phyloP scores from a whole-genome alignment of 2,329 filamentous ascomycete species.

The Fusarium sulawesiense region DNA sequence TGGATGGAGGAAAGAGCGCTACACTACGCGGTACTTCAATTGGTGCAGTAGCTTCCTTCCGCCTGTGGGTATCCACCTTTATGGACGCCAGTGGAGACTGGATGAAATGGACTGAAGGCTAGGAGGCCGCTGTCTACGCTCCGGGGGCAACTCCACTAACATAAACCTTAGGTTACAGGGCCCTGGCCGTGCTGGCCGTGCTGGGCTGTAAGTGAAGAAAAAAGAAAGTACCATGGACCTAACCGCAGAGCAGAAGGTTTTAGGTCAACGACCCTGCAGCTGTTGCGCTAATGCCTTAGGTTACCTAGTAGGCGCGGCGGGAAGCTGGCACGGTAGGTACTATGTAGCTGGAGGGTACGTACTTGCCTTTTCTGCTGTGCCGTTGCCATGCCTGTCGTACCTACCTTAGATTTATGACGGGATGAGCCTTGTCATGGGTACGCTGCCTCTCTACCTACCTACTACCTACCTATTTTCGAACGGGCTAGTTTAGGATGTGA shows the following conservation, averaged over 20 bases:
- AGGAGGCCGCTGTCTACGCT: constrained; percentile 15
- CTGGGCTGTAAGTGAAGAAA: not conserved
- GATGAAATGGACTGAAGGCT: not conserved
- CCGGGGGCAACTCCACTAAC: constrained; percentile 14
- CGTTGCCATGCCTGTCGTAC: constrained; percentile 1
- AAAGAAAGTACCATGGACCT: not conserved
- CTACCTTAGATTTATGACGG: constrained; percentile 1
- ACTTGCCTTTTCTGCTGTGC: constrained; percentile 13
- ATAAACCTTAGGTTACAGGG: constrained; percentile 15
- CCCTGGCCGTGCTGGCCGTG: constrained; percentile 6
- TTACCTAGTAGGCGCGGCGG: not conserved
- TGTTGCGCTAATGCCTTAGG: not conserved
- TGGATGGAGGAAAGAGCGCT: not conserved
- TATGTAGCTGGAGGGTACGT: too few relatives aligned
- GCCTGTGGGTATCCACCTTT: constrained; percentile 28
- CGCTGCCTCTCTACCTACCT: not conserved
- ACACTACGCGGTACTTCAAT: constrained; percentile 1
- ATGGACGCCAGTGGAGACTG: constrained; percentile 16
- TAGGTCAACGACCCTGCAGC: constrained; percentile 5
- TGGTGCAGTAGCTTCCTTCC: constrained; percentile 17
- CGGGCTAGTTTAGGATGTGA: constrained; percentile 1
- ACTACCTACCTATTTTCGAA: constrained; percentile 1
- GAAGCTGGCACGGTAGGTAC: not conserved
- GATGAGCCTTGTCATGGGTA: not conserved
- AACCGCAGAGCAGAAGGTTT: not conserved